These are phyloP conservation scores for Apiospora phragmitis DNA, from an alignment of 2,329 filamentous ascomycete genomes.

Conservation along the genomic window DNA sequence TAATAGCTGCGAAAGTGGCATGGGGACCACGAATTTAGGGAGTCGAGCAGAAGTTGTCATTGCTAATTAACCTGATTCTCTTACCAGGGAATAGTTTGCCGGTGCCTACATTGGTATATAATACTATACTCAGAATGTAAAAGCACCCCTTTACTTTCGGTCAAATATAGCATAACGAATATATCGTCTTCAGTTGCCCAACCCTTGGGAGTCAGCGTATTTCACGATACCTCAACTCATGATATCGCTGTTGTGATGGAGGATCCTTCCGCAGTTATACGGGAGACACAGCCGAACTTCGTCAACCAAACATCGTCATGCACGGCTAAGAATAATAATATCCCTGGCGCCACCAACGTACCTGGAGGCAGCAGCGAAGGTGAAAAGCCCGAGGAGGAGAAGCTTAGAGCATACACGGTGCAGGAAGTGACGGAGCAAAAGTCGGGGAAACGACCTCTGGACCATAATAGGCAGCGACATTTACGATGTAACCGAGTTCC, in stretches of 20 bases:
- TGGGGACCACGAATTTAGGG: background rate
- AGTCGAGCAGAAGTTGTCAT: background rate
- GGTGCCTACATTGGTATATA: no score
- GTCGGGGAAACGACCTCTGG: conserved; percentile 22
- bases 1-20: background rate
- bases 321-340: background rate
- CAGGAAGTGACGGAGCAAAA: conserved; percentile 21
- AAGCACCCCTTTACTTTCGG: background rate
- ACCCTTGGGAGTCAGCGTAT: no score
- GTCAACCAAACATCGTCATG: no score
- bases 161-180: no score
- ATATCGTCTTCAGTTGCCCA: no score
- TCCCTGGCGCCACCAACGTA: no score
- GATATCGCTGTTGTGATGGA: no score
- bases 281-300: no score
- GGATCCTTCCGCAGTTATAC: no score
- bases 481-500: conserved; percentile 27
- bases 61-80: background rate
- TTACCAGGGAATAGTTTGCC: background rate
- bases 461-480: conserved; percentile 25
- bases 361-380: background rate
- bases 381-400: background rate
- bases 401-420: background rate
- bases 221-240: no score
- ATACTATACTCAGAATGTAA: background rate